Conservation (phyloP, 2,329 filamentous ascomycete species). For the Pestalotiopsis sp. region DNA sequence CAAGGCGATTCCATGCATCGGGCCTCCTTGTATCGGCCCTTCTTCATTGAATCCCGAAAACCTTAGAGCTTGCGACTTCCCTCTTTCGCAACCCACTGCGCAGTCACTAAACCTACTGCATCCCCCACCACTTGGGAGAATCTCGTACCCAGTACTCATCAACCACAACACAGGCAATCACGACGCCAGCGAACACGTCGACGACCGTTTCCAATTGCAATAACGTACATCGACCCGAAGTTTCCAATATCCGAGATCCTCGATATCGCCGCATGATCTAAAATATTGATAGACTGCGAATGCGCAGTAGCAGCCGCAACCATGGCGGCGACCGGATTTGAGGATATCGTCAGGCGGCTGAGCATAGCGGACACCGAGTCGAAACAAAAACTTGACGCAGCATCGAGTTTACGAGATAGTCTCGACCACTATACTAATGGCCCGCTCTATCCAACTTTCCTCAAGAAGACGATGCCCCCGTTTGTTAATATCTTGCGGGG, state of each 20-base stretch:
- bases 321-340: slow-evolving; percentile 62
- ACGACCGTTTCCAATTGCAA: background rate
- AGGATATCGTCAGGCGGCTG: slow-evolving; percentile 65
- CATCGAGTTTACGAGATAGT: slow-evolving; percentile 85
- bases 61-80: too few relatives aligned
- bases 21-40: too few relatives aligned
- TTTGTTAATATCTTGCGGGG: slow-evolving; percentile 85
- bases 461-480: slow-evolving; percentile 86
- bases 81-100: too few relatives aligned
- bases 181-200: background rate
- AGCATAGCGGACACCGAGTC: slow-evolving; percentile 70
- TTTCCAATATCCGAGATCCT: slow-evolving; percentile 20
- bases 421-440: slow-evolving; percentile 86
- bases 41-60: too few relatives aligned
- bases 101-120: too few relatives aligned
- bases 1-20: background rate
- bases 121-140: too few relatives aligned
- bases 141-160: background rate
- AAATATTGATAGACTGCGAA: slow-evolving; percentile 22
- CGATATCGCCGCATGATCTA: slow-evolving; percentile 23
- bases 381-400: slow-evolving; percentile 79
- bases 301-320: slow-evolving; percentile 45
- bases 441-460: slow-evolving; percentile 76
- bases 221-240: background rate
- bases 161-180: background rate